A percentile compares a stretch with the other conserved stretches of the same genome.
Evolutionary conservation across 2,329 filamentous ascomycete genomes (phyloP).

Genomic region (Diplodia sapinea): DNA sequence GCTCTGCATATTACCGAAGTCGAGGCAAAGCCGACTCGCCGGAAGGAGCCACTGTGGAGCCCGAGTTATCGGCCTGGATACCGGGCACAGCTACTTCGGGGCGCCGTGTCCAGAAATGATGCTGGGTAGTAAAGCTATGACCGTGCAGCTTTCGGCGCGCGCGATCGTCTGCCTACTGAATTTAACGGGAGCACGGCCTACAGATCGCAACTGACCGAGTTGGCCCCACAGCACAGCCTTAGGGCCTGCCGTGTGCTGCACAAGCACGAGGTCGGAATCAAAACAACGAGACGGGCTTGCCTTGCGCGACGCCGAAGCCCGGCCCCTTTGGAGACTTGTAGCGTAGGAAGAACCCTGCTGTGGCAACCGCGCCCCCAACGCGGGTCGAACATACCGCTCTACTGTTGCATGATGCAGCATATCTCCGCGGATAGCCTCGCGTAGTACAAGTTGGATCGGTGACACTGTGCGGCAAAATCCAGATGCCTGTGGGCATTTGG

Average conservation of each 20-base stretch:
- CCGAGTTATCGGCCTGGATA: neutral
- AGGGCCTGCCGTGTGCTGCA: neutral
- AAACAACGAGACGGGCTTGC: neutral
- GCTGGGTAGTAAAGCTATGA: neutral
- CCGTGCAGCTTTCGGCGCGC: constrained; percentile 1
- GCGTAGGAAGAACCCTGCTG: neutral
- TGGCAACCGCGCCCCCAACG: neutral
- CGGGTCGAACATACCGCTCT: constrained; percentile 8
- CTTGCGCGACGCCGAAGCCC: too few species aligned
- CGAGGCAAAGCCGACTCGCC: neutral
- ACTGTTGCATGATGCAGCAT: neutral
- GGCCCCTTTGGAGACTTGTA: neutral
- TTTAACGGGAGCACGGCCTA: neutral
- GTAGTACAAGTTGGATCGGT: neutral
- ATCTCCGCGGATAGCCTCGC: neutral
- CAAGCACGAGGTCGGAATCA: neutral
- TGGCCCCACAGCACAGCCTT: neutral
- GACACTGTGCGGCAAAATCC: neutral
- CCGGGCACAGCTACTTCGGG: neutral
- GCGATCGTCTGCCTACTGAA: neutral
- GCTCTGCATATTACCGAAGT: neutral
- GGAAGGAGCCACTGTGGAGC: neutral
- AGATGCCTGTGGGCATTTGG: neutral
- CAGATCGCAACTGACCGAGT: neutral
- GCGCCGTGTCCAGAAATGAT: neutral